phyloP scores from a whole-genome alignment of 2,329 filamentous ascomycete species.

The Pseudogymnoascus sp. region DNA sequence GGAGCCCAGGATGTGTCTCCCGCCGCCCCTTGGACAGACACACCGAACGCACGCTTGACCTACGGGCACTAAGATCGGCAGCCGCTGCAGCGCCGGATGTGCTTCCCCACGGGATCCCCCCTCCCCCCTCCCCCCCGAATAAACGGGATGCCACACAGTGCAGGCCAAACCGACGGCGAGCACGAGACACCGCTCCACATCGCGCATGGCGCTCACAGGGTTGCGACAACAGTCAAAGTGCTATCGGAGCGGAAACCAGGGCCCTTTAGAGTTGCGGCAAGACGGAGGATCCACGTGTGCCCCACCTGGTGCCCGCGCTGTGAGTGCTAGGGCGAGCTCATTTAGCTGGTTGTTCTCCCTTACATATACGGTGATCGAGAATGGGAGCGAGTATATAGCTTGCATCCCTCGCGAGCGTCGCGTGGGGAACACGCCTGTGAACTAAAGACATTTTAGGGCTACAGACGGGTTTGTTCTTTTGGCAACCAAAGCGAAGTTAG shows the following conservation, averaged over 20 bases:
- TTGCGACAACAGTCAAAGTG: not conserved
- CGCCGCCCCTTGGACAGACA: not conserved
- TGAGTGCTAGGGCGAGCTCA: not conserved
- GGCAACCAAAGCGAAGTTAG: not conserved
- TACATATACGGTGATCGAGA: not conserved
- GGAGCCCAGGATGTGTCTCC: not conserved
- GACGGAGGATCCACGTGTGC: not conserved
- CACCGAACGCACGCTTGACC: not conserved
- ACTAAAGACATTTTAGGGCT: not conserved
- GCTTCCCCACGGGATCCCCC: not conserved
- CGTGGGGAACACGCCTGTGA: not conserved
- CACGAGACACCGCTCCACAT: not conserved
- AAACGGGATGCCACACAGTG: not conserved
- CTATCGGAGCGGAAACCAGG: not conserved
- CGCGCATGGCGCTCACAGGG: not conserved
- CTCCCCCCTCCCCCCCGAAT: no score
- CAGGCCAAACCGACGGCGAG: not conserved
- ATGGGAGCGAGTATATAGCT: conserved; percentile 4
- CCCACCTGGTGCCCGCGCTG: not conserved
- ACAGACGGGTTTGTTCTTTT: not conserved
- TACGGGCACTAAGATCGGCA: not conserved
- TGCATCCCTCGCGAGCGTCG: not conserved
- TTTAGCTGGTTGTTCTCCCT: not conserved
- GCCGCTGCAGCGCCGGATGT: not conserved
- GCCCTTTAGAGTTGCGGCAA: not conserved